These are phyloP conservation scores for Knufia fluminis DNA, from an alignment of 2,329 filamentous ascomycete species.

Conservation along the genomic window DNA sequence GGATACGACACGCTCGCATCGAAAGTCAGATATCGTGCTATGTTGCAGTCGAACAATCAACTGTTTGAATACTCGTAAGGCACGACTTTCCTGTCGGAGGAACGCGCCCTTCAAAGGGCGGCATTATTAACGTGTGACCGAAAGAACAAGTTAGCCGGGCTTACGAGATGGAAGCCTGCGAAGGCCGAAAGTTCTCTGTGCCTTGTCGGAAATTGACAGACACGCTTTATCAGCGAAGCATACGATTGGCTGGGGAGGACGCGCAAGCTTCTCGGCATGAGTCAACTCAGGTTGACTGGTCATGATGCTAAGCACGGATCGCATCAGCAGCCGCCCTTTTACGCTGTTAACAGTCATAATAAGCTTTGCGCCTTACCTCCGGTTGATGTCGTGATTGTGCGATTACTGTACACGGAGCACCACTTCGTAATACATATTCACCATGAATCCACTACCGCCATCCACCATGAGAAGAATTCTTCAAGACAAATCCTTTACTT, in stretches of 20 bases:
- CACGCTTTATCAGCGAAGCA: constrained; percentile 3
- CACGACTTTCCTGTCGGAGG: background rate
- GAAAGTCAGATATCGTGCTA: no score
- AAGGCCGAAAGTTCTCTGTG: background rate
- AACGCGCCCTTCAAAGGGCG: background rate
- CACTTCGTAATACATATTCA: constrained; percentile 6
- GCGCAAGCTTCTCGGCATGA: background rate
- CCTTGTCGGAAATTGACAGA: background rate
- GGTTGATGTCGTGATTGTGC: constrained; percentile 8
- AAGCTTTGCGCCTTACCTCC: background rate
- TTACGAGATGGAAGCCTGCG: background rate
- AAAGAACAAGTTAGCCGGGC: background rate
- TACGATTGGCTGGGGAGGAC: background rate
- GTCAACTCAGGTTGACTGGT: background rate
- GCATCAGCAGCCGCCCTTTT: constrained; percentile 3
- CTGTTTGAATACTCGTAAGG: background rate
- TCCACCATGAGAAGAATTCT: background rate
- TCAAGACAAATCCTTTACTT: background rate
- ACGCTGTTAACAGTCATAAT: background rate
- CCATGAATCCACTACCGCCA: constrained; percentile 1
- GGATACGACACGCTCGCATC: no score
- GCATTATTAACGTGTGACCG: background rate
- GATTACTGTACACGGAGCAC: background rate
- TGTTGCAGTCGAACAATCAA: background rate
- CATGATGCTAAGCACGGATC: background rate